These are phyloP conservation scores for Phytopythium vexans DNA, from an alignment of 352 stramenopile species.

Conservation along the genomic window DNA sequence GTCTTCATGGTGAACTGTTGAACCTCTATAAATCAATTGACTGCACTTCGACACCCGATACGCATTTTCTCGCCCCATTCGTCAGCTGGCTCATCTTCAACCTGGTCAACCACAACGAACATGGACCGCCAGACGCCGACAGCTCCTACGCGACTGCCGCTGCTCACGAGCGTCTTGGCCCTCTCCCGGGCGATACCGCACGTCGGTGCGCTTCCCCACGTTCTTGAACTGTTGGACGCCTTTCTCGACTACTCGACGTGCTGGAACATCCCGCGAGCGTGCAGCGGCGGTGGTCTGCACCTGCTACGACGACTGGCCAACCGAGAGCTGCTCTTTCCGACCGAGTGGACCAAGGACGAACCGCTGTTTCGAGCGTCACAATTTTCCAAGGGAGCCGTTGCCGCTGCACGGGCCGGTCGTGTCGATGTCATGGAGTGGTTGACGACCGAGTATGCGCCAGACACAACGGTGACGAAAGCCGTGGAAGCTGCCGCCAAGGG, in stretches of 20 bases:
- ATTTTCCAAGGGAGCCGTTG: slow-evolving; percentile 6
- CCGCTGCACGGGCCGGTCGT: slow-evolving; percentile 13
- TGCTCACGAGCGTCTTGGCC: slow-evolving; percentile 17
- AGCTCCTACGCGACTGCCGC: background rate
- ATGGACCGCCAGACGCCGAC: too few relatives aligned
- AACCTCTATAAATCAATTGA: too few relatives aligned
- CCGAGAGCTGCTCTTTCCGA: background rate
- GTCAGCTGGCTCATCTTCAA: too few relatives aligned
- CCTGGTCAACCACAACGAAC: too few relatives aligned
- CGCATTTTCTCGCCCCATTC: too few relatives aligned
- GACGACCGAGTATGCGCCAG: slow-evolving; percentile 11
- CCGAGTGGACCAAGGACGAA: background rate
- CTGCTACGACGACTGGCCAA: slow-evolving; percentile 19
- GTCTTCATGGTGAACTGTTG: too few relatives aligned
- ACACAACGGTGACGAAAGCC: slow-evolving; percentile 22
- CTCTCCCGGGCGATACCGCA: slow-evolving; percentile 10
- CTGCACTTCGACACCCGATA: too few relatives aligned
- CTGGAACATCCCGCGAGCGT: slow-evolving; percentile 16
- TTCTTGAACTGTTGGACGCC: slow-evolving; percentile 21
- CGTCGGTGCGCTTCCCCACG: slow-evolving; percentile 29
- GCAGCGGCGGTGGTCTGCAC: slow-evolving; percentile 7
- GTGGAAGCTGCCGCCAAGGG: slow-evolving; percentile 25
- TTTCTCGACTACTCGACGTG: slow-evolving; percentile 20
- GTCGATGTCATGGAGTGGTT: slow-evolving; percentile 22
- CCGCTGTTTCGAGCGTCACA: slow-evolving; percentile 3